phyloP scores from a whole-genome alignment of 768 basidiomycete species.

The Boletus patriciae region DNA sequence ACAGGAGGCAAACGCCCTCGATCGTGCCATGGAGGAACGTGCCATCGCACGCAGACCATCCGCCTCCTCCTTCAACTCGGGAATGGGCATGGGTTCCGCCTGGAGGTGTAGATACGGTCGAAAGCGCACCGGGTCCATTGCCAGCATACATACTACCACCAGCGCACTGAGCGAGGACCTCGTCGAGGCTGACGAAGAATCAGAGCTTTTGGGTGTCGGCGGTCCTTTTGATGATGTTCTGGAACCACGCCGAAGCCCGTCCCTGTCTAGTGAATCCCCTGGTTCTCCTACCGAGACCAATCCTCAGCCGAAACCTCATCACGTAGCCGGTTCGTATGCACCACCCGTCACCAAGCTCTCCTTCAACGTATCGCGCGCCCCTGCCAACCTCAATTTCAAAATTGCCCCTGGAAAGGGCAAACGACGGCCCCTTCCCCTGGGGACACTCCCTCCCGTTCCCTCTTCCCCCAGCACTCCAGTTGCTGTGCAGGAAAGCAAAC shows the following conservation, averaged over 20 bases:
- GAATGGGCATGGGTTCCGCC: conserved; percentile 63
- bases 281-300: conserved; percentile 36
- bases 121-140: conserved; percentile 71
- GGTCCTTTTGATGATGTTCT: conserved; percentile 55
- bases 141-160: conserved; percentile 64
- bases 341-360: conserved; percentile 51
- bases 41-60: conserved; percentile 73
- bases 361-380: conserved; percentile 44
- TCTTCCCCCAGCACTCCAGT: conserved; percentile 64
- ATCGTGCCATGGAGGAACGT: conserved; percentile 87
- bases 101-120: conserved; percentile 69
- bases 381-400: conserved; percentile 54
- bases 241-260: conserved; percentile 36
- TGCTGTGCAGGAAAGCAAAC: conserved; percentile 36
- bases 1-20: conserved; percentile 79
- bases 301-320: conserved; percentile 20
- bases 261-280: conserved; percentile 36
- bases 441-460: conserved; percentile 66
- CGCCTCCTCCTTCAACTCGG: conserved; percentile 60
- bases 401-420: conserved; percentile 50
- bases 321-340: conserved; percentile 10
- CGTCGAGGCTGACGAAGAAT: conserved; percentile 80
- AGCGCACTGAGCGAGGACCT: conserved; percentile 79
- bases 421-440: conserved; percentile 62
- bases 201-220: conserved; percentile 66